Evolutionary conservation across 148 eudicot genomes (phyloP).

Genomic region (Polygonum aviculare): DNA sequence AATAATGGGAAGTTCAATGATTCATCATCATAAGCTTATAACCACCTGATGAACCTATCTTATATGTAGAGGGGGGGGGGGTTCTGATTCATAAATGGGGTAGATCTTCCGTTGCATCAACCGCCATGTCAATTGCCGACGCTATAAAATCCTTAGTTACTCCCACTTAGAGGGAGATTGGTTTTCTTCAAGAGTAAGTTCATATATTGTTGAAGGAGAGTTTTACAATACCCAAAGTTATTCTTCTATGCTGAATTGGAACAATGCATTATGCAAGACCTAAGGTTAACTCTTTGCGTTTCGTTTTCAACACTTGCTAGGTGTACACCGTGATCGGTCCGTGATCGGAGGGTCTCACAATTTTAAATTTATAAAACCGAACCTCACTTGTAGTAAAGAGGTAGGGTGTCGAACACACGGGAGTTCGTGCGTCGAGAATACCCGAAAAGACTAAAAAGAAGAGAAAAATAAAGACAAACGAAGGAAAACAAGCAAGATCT

Average conservation of each 20-base stretch:
- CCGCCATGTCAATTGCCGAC: constrained; percentile 85
- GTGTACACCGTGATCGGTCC: no score
- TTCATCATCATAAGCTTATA: not conserved
- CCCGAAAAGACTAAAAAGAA: no score
- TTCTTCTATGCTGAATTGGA: not conserved
- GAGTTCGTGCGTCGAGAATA: no score
- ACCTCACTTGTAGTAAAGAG: no score
- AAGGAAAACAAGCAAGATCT: no score
- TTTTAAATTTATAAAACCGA: no score
- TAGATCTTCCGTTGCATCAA: constrained; percentile 97
- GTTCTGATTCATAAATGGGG: constrained; percentile 93
- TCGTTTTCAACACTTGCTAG: constrained; percentile 19
- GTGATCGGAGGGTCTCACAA: no score
- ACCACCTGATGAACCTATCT: not conserved
- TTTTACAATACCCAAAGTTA: no score
- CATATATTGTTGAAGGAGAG: not conserved
- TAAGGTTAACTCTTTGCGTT: not conserved
- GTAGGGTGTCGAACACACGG: no score
- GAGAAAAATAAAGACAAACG: no score
- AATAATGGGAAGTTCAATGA: not conserved
- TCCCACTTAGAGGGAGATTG: constrained; percentile 93
- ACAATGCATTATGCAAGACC: not conserved
- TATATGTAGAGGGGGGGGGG: constrained; percentile 99
- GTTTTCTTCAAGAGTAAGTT: constrained; percentile 95
- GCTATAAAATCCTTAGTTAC: constrained; percentile 80